Evolutionary conservation across 1,139 yeast genomes (phyloP).

Genomic region (Magnusiomyces ingens): DNA sequence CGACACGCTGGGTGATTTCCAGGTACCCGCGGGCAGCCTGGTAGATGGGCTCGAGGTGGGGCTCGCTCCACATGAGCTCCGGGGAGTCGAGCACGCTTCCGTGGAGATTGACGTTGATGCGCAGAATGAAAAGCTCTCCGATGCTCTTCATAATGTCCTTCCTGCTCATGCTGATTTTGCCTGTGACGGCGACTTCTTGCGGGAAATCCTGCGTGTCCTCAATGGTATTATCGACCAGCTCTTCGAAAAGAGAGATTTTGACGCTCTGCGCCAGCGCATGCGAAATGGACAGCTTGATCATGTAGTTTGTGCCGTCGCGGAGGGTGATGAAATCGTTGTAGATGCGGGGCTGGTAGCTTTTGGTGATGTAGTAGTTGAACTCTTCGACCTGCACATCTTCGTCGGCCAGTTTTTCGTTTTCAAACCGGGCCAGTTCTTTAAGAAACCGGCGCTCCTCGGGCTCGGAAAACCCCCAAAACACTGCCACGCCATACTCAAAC

Average conservation of each 20-base stretch:
- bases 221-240: constrained; percentile 88
- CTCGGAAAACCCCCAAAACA: constrained; percentile 88
- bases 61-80: constrained; percentile 98
- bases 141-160: constrained; percentile 94
- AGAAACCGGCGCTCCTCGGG: constrained; percentile 80
- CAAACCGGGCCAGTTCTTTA: constrained; percentile 78
- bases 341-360: constrained; percentile 88
- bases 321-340: constrained; percentile 91
- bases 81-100: constrained; percentile 96
- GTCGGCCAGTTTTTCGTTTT: constrained; percentile 78
- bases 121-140: constrained; percentile 84
- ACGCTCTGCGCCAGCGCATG: constrained; percentile 92
- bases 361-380: constrained; percentile 87
- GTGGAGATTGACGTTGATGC: constrained; percentile 79
- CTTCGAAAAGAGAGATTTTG: constrained; percentile 89
- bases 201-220: constrained; percentile 97
- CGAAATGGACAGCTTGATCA: constrained; percentile 81
- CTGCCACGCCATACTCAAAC: constrained; percentile 92
- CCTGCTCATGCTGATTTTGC: constrained; percentile 89
- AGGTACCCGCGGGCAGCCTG: constrained; percentile 93
- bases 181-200: constrained; percentile 87
- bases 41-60: constrained; percentile 92
- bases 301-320: constrained; percentile 83
- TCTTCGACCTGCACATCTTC: constrained; percentile 94
- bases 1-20: constrained; percentile 89